phyloP scores from a whole-genome alignment of 2,329 filamentous ascomycete genomes.

The Exophiala calicioides region DNA sequence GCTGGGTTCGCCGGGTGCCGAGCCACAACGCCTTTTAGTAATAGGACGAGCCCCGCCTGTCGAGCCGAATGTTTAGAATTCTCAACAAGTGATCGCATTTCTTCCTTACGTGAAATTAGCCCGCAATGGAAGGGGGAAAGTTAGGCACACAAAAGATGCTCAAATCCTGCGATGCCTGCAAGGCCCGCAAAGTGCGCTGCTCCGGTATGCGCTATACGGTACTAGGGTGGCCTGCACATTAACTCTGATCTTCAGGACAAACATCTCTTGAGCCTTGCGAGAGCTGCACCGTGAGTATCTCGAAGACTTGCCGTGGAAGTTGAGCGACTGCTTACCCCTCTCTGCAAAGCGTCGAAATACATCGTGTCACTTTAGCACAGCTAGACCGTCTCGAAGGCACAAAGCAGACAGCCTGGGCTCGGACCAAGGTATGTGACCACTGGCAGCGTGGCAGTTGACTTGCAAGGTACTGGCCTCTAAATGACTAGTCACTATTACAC shows the following conservation, averaged over 20 bases:
- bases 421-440: not conserved
- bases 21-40: too few species aligned
- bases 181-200: constrained; percentile 1
- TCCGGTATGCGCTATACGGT: not conserved
- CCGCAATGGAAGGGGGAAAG: not conserved
- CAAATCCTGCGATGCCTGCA: constrained; percentile 1
- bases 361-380: not conserved
- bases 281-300: not conserved
- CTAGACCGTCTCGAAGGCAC: not conserved
- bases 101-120: too few species aligned
- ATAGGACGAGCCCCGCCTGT: too few species aligned
- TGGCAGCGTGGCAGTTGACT: not conserved
- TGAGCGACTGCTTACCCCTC: too few species aligned
- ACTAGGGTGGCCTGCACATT: not conserved
- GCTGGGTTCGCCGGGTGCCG: too few species aligned
- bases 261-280: not conserved
- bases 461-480: not conserved
- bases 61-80: too few species aligned
- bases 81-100: too few species aligned
- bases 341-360: not conserved
- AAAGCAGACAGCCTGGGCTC: not conserved
- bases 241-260: not conserved
- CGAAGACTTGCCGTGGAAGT: too few species aligned
- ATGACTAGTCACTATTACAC: not conserved
- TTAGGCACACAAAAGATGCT: not conserved